Percentiles rank a stretch among this genome's conserved stretches.
These are phyloP conservation scores for Aspergillus cejpii DNA, from an alignment of 2,329 filamentous ascomycete genomes.

Conservation along the genomic window DNA sequence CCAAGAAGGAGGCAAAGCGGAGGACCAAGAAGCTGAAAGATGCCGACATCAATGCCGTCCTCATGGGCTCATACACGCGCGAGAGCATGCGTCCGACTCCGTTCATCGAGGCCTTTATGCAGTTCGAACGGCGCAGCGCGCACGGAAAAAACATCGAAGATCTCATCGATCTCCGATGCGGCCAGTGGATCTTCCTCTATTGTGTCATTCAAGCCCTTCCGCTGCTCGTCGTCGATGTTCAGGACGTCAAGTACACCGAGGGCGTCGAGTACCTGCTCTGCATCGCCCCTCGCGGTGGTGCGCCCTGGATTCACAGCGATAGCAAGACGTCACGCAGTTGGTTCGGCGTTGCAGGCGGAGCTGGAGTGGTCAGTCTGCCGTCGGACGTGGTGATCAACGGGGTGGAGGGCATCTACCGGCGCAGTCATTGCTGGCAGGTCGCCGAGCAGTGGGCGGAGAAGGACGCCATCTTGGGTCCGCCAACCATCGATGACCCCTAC, in stretches of 20 bases:
- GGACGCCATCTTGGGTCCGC: slow-evolving; percentile 29
- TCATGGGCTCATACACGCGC: slow-evolving; percentile 76
- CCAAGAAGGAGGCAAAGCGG: slow-evolving; percentile 69
- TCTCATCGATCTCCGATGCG: slow-evolving; percentile 42
- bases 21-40: slow-evolving; percentile 66
- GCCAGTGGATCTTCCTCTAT: slow-evolving; percentile 49
- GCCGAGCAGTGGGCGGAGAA: slow-evolving; percentile 55
- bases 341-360: slow-evolving; percentile 55
- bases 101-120: slow-evolving; percentile 45
- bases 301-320: slow-evolving; percentile 45
- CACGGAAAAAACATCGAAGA: slow-evolving; percentile 42
- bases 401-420: slow-evolving; percentile 60
- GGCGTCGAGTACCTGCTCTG: slow-evolving; percentile 48
- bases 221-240: slow-evolving; percentile 46
- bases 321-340: slow-evolving; percentile 41
- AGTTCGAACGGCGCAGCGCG: slow-evolving; percentile 42
- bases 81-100: slow-evolving; percentile 53
- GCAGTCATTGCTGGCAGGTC: slow-evolving; percentile 62
- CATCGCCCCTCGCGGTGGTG: slow-evolving; percentile 43
- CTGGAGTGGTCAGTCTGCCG: slow-evolving; percentile 56
- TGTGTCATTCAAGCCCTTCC: slow-evolving; percentile 46
- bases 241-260: slow-evolving; percentile 40
- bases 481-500: slow-evolving; percentile 31
- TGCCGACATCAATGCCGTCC: slow-evolving; percentile 66
- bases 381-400: slow-evolving; percentile 60